A percentile compares a stretch with the other conserved stretches of the same genome.
These are phyloP conservation scores for Trichophyton equinum DNA, from an alignment of 2,329 filamentous ascomycete genomes.

Conservation along the genomic window DNA sequence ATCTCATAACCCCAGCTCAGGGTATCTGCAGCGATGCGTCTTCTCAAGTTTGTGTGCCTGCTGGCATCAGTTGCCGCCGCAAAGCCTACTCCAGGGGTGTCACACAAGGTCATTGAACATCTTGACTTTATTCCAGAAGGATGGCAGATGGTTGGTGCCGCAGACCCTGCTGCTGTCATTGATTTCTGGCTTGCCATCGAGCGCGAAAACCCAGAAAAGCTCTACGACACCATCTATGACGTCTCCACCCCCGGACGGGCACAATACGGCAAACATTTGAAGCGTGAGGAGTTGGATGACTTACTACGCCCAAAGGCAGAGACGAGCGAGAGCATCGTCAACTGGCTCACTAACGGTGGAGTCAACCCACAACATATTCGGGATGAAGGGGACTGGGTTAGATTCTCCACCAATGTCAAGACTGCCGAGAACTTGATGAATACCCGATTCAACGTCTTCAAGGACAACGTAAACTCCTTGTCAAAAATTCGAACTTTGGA, in stretches of 20 bases:
- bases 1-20: neutral
- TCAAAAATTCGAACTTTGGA: conserved; percentile 42
- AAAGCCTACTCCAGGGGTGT: neutral
- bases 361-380: conserved; percentile 37
- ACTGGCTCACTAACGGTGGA: conserved; percentile 44
- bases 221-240: conserved; percentile 48
- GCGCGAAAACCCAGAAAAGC: conserved; percentile 37
- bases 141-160: conserved; percentile 21
- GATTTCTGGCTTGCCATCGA: conserved; percentile 39
- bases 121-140: conserved; percentile 21
- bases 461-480: neutral
- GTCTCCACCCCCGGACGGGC: conserved; percentile 49
- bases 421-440: conserved; percentile 9
- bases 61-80: neutral
- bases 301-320: conserved; percentile 42
- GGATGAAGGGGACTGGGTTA: conserved; percentile 47
- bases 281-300: conserved; percentile 45
- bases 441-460: conserved; percentile 7
- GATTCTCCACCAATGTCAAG: conserved; percentile 29
- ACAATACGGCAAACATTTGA: conserved; percentile 50
- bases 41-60: neutral
- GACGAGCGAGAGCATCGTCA: conserved; percentile 38
- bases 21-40: neutral
- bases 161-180: conserved; percentile 29
- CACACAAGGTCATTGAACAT: conserved; percentile 18